Evolutionary conservation across 768 basidiomycete species (phyloP).

Genomic region (Galerina marginata): DNA sequence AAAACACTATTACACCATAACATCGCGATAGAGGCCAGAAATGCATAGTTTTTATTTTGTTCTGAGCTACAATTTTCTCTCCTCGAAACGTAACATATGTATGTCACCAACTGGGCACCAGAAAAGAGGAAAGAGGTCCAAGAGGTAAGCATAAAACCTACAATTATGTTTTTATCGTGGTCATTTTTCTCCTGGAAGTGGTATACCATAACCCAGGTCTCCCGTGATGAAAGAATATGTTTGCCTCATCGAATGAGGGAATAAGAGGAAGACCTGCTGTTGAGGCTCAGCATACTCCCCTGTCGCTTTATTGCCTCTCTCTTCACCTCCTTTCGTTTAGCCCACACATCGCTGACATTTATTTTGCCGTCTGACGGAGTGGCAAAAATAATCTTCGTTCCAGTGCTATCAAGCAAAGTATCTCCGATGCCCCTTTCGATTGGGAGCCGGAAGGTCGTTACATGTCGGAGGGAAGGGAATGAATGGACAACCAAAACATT

Average conservation of each 20-base stretch:
- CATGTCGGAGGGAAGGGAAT: conserved; percentile 65
- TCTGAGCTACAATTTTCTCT: no score
- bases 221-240: neutral
- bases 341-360: conserved; percentile 35
- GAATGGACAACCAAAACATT: conserved; percentile 56
- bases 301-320: neutral
- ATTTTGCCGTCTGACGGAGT: conserved; percentile 32
- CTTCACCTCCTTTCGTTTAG: conserved; percentile 35
- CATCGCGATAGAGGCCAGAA: no score
- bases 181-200: no score
- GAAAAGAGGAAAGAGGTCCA: no score
- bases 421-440: conserved; percentile 62
- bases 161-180: no score
- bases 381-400: conserved; percentile 31
- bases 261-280: conserved; percentile 4
- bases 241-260: conserved; percentile 5
- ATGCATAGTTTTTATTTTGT: no score
- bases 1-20: no score
- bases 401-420: conserved; percentile 46
- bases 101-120: no score
- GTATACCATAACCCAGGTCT: no score
- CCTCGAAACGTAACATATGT: no score
- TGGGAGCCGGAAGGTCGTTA: conserved; percentile 42
- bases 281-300: conserved; percentile 7
- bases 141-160: no score